A percentile compares a stretch with the other conserved stretches of the same genome.
Evolutionary conservation across 73 alveolate species (phyloP).

Genomic region (Tetrahymena malaccensis): DNA sequence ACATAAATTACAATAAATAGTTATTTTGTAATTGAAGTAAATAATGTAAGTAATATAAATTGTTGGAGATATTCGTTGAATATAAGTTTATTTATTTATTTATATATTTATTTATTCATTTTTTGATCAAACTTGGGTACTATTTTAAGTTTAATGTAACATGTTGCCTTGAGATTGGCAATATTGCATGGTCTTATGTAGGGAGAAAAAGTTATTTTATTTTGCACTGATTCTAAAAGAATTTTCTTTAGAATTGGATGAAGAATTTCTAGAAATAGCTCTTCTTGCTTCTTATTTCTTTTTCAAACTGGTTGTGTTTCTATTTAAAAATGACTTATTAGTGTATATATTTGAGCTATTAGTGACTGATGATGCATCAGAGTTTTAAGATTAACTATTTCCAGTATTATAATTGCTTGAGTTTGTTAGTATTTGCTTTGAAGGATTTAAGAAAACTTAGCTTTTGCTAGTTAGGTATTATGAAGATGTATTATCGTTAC

Average conservation of each 20-base stretch:
- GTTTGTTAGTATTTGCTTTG: background rate
- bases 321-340: background rate
- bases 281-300: background rate
- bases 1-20: background rate
- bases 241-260: background rate
- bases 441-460: background rate
- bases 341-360: background rate
- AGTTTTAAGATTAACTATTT: background rate
- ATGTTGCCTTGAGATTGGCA: background rate
- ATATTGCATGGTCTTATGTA: background rate
- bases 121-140: background rate
- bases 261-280: background rate
- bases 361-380: background rate
- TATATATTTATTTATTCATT: too few relatives aligned
- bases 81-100: too few relatives aligned
- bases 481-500: background rate
- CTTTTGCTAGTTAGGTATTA: background rate
- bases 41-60: too few relatives aligned
- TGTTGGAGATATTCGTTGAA: background rate
- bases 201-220: background rate
- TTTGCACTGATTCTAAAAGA: background rate
- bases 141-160: background rate
- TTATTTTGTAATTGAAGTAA: background rate
- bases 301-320: background rate
- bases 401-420: background rate